Base-by-base conservation (phyloP, 2,329 filamentous ascomycete species). In the Plenodomus tracheiphilus region DNA sequence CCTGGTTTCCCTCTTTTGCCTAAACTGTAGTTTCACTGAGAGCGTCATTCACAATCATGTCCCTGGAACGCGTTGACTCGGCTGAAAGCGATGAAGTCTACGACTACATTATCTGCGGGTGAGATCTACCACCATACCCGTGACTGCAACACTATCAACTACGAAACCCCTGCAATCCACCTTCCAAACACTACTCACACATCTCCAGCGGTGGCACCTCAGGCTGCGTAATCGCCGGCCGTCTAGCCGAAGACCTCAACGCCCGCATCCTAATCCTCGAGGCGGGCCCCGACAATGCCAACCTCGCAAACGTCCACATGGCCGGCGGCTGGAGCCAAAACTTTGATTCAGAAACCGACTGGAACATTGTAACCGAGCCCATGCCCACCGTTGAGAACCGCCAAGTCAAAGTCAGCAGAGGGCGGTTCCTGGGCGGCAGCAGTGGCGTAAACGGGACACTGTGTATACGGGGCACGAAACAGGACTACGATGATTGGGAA, bases 401-500 rank as follows among this genome's bases (percentile, higher is more conserved):
- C 2, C 72, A 75, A 49, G 71, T 81, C 3, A 78, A 79, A 52
- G 69, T 76, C 15, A 79, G 76, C 43, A 69, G 79, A 40, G 79
- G 78, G 28, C 76, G 76, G 41, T 79, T 80, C 47, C 68, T 81
- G 1, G 78, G 79, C 9, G 79, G 79, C 11, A 78, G 70, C 6
- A 79, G 75, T 43, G 78, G 78, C 5, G 71, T 74, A 11, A 81
- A 81, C 49, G 79, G 78, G 2, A 81, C 78, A 1, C 58, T 81
- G 3, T 78, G 76, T 44, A 74, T 81, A 21, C 74, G 78, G 4
- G 79, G 79, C 18, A 72, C 70, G 9, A 78, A 75, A 59, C 77
- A 80, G 38, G 73, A 74, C 49, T 76, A 78, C 17, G 80, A 85
- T 64, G 80, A 85, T 48, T 84, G 82, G 82, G 75, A 66, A 2